Evolutionary conservation across 1,139 yeast species (phyloP).

Genomic region (Magnusiomyces ingens): DNA sequence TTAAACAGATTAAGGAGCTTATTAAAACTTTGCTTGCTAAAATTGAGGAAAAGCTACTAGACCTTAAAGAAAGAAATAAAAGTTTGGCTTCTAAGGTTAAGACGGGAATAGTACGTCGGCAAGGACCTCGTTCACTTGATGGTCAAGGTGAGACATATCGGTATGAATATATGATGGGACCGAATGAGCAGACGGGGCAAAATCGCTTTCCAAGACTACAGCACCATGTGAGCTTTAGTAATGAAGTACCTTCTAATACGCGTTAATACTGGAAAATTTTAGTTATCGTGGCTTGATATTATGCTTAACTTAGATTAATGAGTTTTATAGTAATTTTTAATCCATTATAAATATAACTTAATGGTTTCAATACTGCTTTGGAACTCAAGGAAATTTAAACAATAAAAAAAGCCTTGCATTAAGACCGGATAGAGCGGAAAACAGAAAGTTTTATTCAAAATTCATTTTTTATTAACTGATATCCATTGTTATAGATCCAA

Average conservation of each 20-base stretch:
- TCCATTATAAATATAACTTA: too few species aligned
- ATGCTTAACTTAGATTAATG: too few species aligned
- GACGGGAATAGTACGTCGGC: neutral
- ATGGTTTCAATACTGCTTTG: too few species aligned
- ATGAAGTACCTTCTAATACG: too few species aligned
- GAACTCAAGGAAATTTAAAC: too few species aligned
- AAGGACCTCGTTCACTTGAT: neutral
- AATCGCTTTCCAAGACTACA: too few species aligned
- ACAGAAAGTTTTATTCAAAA: too few species aligned
- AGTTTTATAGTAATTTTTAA: too few species aligned
- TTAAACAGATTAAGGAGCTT: neutral
- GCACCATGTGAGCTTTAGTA: too few species aligned
- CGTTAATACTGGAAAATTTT: too few species aligned
- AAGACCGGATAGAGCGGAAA: too few species aligned
- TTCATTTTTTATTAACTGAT: neutral
- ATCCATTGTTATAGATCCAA: neutral
- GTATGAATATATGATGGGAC: neutral
- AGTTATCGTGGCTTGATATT: neutral
- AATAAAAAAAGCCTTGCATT: too few species aligned
- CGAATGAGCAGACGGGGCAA: neutral
- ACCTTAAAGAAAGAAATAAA: neutral
- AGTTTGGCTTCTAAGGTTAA: neutral
- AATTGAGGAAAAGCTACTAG: neutral
- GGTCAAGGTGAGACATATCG: neutral
- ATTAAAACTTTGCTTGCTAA: neutral